Percentiles rank a stretch among this genome's conserved stretches.
Evolutionary conservation across 345 rosid species (phyloP).

Genomic region (Ceriops tagal): DNA sequence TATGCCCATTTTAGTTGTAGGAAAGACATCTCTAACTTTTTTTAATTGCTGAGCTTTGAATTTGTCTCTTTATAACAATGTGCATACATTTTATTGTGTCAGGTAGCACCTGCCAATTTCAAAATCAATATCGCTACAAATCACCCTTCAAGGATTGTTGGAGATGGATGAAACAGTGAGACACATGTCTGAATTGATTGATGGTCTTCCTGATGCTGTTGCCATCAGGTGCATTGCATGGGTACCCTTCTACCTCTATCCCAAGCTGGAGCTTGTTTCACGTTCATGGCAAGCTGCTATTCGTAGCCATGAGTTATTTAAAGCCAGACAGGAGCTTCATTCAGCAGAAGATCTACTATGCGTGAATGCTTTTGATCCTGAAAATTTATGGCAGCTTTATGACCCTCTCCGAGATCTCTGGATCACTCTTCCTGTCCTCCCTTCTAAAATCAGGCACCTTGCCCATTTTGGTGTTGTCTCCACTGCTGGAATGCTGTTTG

Average conservation of each 20-base stretch:
- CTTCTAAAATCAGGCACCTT: conserved; percentile 77
- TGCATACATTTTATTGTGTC: conserved; percentile 14
- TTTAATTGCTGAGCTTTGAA: neutral
- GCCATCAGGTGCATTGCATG: conserved; percentile 91
- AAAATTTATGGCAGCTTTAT: conserved; percentile 93
- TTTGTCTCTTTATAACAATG: conserved; percentile 5
- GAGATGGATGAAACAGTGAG: conserved; percentile 37
- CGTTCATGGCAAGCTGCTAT: conserved; percentile 82
- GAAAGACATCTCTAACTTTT: neutral
- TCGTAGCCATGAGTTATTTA: conserved; percentile 66
- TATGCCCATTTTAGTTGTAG: too few species aligned
- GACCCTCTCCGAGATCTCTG: conserved; percentile 75
- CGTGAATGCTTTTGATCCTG: conserved; percentile 85
- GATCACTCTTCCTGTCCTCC: conserved; percentile 89
- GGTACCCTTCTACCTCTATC: conserved; percentile 70
- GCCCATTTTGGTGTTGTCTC: conserved; percentile 82
- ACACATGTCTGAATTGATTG: conserved; percentile 81
- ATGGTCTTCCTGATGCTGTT: conserved; percentile 91
- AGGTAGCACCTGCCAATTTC: conserved; percentile 21
- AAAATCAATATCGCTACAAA: conserved; percentile 7
- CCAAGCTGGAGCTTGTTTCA: conserved; percentile 81
- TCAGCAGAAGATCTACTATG: conserved; percentile 72
- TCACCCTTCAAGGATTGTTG: conserved; percentile 17
- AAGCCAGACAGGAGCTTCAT: conserved; percentile 66
- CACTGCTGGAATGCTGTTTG: conserved; percentile 63